Conservation (phyloP, 83 land plant species). For the Picea abies region DNA sequence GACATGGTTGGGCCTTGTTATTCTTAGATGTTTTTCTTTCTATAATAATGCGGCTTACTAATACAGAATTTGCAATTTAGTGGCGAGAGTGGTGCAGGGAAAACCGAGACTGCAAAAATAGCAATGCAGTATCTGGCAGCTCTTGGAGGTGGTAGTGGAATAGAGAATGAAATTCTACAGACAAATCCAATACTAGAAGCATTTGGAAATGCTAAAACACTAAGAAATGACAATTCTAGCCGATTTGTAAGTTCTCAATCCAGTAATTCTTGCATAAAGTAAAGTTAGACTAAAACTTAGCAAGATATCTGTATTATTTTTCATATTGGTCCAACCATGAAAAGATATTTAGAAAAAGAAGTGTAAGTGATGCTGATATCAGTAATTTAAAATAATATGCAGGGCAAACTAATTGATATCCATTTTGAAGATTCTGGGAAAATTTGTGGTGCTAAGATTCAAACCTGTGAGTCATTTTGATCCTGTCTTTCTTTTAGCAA, state of each 20-base stretch:
- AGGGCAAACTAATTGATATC: slow-evolving; percentile 99
- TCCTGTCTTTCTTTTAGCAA: not conserved
- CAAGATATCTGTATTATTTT: not conserved
- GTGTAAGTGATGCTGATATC: not conserved
- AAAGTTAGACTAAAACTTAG: no score
- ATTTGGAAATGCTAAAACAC: slow-evolving; percentile 98
- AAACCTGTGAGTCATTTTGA: slow-evolving; percentile 76
- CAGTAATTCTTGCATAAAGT: no score
- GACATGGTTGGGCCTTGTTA: not conserved
- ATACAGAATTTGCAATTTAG: slow-evolving; percentile 49
- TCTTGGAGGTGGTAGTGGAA: slow-evolving; percentile 97
- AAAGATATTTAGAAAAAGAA: not conserved
- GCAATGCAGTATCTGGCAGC: slow-evolving; percentile 99
- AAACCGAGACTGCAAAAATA: slow-evolving; percentile 98
- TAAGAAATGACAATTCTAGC: slow-evolving; percentile 94
- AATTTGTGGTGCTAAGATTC: slow-evolving; percentile 93
- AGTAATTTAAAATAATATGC: slow-evolving; percentile 20
- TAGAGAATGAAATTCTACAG: slow-evolving; percentile 92
- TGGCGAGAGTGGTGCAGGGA: slow-evolving; percentile 99
- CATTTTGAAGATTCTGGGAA: slow-evolving; percentile 86
- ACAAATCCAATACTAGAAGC: slow-evolving; percentile 99
- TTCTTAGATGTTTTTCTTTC: not conserved
- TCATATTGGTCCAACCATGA: not conserved
- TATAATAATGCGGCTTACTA: not conserved
- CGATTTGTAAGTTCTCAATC: slow-evolving; percentile 80